These are phyloP conservation scores for Aegilops umbellulata DNA, from an alignment of 176 grass and related monocot species.

Conservation along the genomic window DNA sequence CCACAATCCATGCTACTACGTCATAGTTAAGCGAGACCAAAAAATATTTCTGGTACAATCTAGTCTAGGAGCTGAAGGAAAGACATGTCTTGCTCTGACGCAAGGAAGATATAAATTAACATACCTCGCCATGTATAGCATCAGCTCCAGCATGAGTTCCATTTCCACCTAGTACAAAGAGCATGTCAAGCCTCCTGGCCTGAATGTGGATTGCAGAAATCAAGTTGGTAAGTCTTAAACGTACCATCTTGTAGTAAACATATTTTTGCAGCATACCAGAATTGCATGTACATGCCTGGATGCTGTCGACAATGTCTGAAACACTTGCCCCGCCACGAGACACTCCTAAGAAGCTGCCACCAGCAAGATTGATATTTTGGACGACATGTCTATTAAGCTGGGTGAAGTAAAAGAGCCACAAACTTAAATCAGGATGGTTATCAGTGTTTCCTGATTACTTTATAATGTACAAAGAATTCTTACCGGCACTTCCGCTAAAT, in stretches of 20 bases:
- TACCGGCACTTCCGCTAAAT: constrained; percentile 80
- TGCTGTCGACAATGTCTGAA: constrained; percentile 86
- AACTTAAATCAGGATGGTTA: constrained; percentile 3
- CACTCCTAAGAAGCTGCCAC: constrained; percentile 93
- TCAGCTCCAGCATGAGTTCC: constrained; percentile 97
- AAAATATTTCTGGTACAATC: constrained; percentile 4
- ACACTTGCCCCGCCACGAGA: constrained; percentile 72
- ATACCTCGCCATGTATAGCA: constrained; percentile 92
- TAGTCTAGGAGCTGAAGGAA: neutral
- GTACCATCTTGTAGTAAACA: neutral
- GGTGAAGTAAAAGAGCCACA: constrained; percentile 19
- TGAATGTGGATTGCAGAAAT: constrained; percentile 40
- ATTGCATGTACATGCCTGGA: constrained; percentile 66
- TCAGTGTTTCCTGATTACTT: constrained; percentile 9
- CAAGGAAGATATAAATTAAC: neutral
- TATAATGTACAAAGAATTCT: constrained; percentile 23
- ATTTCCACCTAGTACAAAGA: constrained; percentile 95
- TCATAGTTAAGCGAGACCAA: neutral
- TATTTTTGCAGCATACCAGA: constrained; percentile 1
- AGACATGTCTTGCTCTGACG: constrained; percentile 15
- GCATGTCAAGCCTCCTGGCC: constrained; percentile 88
- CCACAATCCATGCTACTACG: neutral
- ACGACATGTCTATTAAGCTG: constrained; percentile 86
- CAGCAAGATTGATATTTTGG: constrained; percentile 97
- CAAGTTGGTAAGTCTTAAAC: constrained; percentile 9